Evolutionary conservation across 164 flowering plant genomes (phyloP).

Genomic region (Tetracentron sinense): DNA sequence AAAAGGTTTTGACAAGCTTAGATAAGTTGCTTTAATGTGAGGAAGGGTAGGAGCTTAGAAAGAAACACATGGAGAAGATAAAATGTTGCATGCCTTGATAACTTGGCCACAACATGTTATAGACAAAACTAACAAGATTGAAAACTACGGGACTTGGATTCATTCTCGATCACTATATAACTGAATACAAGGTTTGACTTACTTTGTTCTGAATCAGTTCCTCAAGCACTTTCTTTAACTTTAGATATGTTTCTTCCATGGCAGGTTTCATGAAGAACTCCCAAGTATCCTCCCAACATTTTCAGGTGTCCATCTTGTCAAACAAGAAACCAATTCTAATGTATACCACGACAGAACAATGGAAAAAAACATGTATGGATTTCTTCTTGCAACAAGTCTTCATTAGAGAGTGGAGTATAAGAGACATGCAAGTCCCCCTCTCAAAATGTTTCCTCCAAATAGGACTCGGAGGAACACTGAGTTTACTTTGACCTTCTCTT

Average conservation of each 20-base stretch:
- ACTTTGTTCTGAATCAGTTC: constrained; percentile 75
- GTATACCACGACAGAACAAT: not conserved
- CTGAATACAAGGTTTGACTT: constrained; percentile 22
- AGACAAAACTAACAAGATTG: not conserved
- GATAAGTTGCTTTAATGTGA: not conserved
- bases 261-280: constrained; percentile 87
- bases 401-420: not conserved
- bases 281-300: constrained; percentile 86
- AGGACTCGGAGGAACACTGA: constrained; percentile 87
- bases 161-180: not conserved
- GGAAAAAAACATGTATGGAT: not conserved
- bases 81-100: not conserved
- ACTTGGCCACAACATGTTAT: not conserved
- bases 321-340: constrained; percentile 1
- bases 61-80: not conserved
- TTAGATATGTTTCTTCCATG: constrained; percentile 49
- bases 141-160: not conserved
- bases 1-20: not conserved
- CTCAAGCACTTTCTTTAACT: constrained; percentile 64
- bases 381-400: not conserved
- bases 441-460: constrained; percentile 75
- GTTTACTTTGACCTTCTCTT: constrained; percentile 90
- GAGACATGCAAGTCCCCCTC: constrained; percentile 57
- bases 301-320: constrained; percentile 83
- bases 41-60: not conserved